These are phyloP conservation scores for Aspergillus quadricinctus DNA, from an alignment of 2,329 filamentous ascomycete species.

Conservation along the genomic window DNA sequence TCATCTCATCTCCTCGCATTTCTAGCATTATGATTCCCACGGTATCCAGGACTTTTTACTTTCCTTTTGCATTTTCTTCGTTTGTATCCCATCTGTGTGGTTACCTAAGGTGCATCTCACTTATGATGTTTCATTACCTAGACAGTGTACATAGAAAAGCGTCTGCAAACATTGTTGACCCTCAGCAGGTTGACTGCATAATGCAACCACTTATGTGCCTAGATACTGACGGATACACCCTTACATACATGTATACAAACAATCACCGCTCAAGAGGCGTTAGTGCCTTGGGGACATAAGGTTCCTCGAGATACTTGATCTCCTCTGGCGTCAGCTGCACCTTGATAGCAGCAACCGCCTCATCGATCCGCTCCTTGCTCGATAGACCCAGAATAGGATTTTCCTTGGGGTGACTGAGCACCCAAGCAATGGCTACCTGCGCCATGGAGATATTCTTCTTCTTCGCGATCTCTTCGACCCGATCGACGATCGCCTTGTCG, in stretches of 20 bases:
- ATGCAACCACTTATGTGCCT: not conserved
- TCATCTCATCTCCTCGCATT: not conserved
- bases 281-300: conserved; percentile 51
- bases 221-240: not conserved
- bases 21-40: not conserved
- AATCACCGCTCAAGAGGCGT: conserved; percentile 23
- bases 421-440: conserved; percentile 62
- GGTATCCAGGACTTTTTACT: not conserved
- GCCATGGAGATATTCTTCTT: conserved; percentile 59
- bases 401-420: conserved; percentile 48
- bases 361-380: conserved; percentile 57
- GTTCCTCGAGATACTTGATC: conserved; percentile 58
- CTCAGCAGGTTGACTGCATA: not conserved
- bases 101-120: not conserved
- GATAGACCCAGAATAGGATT: conserved; percentile 61
- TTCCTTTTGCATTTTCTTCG: not conserved
- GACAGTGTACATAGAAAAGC: not conserved
- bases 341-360: conserved; percentile 49
- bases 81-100: not conserved
- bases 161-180: not conserved
- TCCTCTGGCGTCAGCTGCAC: conserved; percentile 55
- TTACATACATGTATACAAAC: not conserved
- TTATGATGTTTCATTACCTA: not conserved
- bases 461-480: conserved; percentile 56
- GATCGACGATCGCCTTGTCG: conserved; percentile 50